Evolutionary conservation across 768 basidiomycete genomes (phyloP), one percentile per base, ranked within the genome.

Genomic region (Boletellus ananiceps): DNA sequence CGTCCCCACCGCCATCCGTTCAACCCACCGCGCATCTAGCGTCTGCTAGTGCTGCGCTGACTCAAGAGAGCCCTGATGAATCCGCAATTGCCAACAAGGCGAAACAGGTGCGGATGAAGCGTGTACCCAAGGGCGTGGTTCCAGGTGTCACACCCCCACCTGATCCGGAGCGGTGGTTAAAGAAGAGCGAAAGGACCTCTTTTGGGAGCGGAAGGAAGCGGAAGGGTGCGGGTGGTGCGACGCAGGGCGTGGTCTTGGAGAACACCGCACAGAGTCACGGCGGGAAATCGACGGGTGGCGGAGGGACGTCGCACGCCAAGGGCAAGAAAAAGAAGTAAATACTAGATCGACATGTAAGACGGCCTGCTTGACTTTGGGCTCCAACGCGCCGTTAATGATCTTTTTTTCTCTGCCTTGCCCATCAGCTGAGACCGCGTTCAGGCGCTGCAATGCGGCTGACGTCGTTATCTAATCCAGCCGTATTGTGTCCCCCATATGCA

Each of bases 111-210:
- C 77, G 84, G 50, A 78, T 68, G 67, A 78, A 79, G 54, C 82
- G 88, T 61, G 75, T 91, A 15, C 88, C 89, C 13, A 74, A 78
- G 47, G 84, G 85, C n/a, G 84, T 91, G 18, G 67, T 82, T 21
- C 85, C 82, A 15, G 88, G 89, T 16, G 81, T 88, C 12, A 89
- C 88, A 4, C 88, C 88, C 25, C 76, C 82, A 15, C 89, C 90
- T 29, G 89, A 92, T 69, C 88, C 89, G 21, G 89, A 92, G 65
- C 73, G 89, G 54, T 92, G 89, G 89, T 64, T 92, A 51, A 92
- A 92, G 79, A 92, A 89, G 73, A 86, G 80, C 45, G 87, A 90
- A 65, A 74, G 88, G 42, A 77, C 84, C 13, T 79, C 74, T 23
- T 81, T 78, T 63, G 62, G 60, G 33, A 72, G 74, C 45, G 75